Percentiles rank a stretch among this genome's conserved stretches.
These are phyloP conservation scores for Herpetomonas samuelpessoai DNA, from an alignment of 208 protist genomes.

Conservation along the genomic window DNA sequence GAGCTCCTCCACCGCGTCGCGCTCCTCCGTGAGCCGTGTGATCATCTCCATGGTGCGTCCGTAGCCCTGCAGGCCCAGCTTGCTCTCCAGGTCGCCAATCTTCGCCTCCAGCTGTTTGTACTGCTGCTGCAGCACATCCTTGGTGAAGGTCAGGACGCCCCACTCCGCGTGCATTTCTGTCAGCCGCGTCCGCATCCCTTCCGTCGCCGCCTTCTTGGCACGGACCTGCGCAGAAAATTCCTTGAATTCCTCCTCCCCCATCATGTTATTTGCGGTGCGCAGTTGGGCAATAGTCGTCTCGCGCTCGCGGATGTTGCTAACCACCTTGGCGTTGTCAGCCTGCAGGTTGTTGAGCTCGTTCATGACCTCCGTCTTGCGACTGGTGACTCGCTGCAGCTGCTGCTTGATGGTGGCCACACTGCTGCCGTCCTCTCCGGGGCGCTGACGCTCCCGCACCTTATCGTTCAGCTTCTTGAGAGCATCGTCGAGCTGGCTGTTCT, in stretches of 20 bases:
- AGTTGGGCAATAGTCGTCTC: constrained; percentile 77
- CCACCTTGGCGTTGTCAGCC: constrained; percentile 61
- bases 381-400: constrained; percentile 71
- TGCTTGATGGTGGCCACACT: constrained; percentile 79
- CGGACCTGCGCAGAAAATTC: constrained; percentile 82
- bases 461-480: constrained; percentile 51
- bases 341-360: constrained; percentile 67
- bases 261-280: constrained; percentile 75
- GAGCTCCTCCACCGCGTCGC: constrained; percentile 80
- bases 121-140: constrained; percentile 68
- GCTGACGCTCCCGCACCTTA: constrained; percentile 58
- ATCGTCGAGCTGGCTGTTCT: constrained; percentile 78
- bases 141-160: constrained; percentile 83
- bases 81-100: constrained; percentile 81
- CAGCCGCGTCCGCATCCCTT: constrained; percentile 77
- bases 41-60: constrained; percentile 78
- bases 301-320: constrained; percentile 73
- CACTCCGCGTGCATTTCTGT: constrained; percentile 84
- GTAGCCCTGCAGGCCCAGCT: constrained; percentile 86
- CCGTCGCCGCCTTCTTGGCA: constrained; percentile 78
- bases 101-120: constrained; percentile 65
- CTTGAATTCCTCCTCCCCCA: constrained; percentile 84
- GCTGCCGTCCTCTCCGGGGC: constrained; percentile 69
- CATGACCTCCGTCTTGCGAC: constrained; percentile 70
- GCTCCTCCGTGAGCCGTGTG: constrained; percentile 76